Evolutionary conservation across 2,329 filamentous ascomycete species (phyloP), one percentile per base, ranked within the genome.

Genomic region (Botrytis fabae): DNA sequence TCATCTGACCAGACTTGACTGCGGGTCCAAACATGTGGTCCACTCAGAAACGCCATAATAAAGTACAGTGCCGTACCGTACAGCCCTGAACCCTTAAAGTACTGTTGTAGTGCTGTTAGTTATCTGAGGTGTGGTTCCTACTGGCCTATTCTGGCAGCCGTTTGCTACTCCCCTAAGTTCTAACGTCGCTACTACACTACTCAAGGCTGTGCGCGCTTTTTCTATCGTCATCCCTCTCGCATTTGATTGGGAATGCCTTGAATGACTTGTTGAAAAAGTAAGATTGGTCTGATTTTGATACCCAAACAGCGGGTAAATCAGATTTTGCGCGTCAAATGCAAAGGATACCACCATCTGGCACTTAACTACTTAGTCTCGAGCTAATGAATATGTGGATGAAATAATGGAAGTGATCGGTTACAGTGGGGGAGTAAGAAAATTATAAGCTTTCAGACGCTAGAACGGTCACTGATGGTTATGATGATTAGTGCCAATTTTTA

Each of bases 1-100:
- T 61, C 63, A 72, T 69, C 32, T 69, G 63, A 69, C 63, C 70
- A 61, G 32, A 72, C 28, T 69, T 32, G n/a, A 40, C 63, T 69
- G 70, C 63, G 62, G 70, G 70, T 61, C 62, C 48, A 40, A 54
- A 46, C 25, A 68, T 68, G n/a, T 59, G 48, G 61, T 38, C 46
- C 62, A 57, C 48, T 59, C n/a, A 25, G 32, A 62, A 28, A 48
- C 51, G 42, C 57, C 61, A 59, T n/a, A 35, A 59, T 28, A 57
- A 28, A 57, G 51, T n/a, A 38, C 32, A 20, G 44, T 60, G 44
- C 32, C n/a, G 59, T 70, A 64, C 9, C 7, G 8, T 28, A 48
- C 32, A 63, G 64, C 64, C 48, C 46, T 57, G 48, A 42, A 57
- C 25, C 46, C 35, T 54, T 22, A 57, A 22, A 54, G 22, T 57